Evolutionary conservation across 2,329 filamentous ascomycete species (phyloP).

Genomic region (Drechslerella dactyloides): DNA sequence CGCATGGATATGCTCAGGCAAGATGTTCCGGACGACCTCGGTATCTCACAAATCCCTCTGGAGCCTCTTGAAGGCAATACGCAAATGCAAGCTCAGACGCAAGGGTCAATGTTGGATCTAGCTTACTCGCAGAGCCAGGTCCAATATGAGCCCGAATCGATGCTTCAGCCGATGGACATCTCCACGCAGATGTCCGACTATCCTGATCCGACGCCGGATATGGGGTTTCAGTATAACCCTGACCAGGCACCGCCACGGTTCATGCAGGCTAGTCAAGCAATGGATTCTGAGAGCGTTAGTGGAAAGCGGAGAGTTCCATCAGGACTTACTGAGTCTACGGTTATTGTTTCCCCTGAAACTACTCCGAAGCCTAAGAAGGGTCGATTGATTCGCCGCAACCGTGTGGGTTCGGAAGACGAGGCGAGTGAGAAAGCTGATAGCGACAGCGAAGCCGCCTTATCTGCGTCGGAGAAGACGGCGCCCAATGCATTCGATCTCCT

Average conservation of each 20-base stretch:
- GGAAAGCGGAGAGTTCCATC: slow-evolving; percentile 41
- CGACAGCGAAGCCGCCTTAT: slow-evolving; percentile 54
- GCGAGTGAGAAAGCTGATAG: slow-evolving; percentile 60
- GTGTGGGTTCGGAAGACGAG: slow-evolving; percentile 71
- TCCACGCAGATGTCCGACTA: slow-evolving; percentile 42
- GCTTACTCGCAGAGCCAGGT: slow-evolving; percentile 49
- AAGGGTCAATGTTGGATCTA: slow-evolving; percentile 41
- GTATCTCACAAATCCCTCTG: slow-evolving; percentile 40
- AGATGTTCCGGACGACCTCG: slow-evolving; percentile 37
- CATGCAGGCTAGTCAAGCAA: slow-evolving; percentile 52
- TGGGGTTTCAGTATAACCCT: slow-evolving; percentile 46
- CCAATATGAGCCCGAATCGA: slow-evolving; percentile 45
- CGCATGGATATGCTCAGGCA: slow-evolving; percentile 42
- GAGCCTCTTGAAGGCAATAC: slow-evolving; percentile 6
- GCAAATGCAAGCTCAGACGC: slow-evolving; percentile 16
- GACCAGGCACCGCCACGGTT: slow-evolving; percentile 40
- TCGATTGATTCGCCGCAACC: slow-evolving; percentile 51
- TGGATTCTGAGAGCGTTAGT: slow-evolving; percentile 25
- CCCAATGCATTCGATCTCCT: slow-evolving; percentile 71
- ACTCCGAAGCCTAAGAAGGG: slow-evolving; percentile 64
- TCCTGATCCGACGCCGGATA: slow-evolving; percentile 49
- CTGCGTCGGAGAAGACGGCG: slow-evolving; percentile 55
- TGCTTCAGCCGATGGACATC: slow-evolving; percentile 16
- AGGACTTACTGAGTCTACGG: slow-evolving; percentile 49
- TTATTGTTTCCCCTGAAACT: slow-evolving; percentile 55